Conservation (phyloP, 148 eudicot genomes). For the Mesembryanthemum crystallinum region DNA sequence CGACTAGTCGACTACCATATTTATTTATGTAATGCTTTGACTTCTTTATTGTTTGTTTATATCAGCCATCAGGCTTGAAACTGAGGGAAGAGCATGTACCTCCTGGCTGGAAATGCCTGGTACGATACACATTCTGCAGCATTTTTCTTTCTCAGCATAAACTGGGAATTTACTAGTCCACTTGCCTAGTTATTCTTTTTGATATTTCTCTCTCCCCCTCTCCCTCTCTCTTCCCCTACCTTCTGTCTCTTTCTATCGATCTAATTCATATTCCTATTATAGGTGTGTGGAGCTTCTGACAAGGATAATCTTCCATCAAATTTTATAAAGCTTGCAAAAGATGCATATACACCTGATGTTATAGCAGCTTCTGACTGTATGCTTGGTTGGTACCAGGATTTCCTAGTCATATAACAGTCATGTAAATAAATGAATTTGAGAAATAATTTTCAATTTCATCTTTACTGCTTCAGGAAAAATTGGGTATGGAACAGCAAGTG, state of each 20-base stretch:
- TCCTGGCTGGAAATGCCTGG: constrained; percentile 92
- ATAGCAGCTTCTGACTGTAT: constrained; percentile 99
- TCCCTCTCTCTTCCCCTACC: background rate
- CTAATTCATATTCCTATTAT: constrained; percentile 7
- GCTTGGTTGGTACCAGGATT: constrained; percentile 70
- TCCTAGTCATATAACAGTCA: constrained; percentile 15
- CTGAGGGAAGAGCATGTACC: constrained; percentile 80
- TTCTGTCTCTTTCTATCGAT: background rate
- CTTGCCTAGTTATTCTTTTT: background rate
- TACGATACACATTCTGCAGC: constrained; percentile 23
- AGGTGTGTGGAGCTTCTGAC: constrained; percentile 97
- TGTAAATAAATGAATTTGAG: constrained; percentile 1
- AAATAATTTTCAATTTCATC: constrained; percentile 10
- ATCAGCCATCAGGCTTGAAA: constrained; percentile 95
- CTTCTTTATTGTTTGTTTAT: constrained; percentile 17
- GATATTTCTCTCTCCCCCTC: background rate
- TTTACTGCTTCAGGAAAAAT: constrained; percentile 73
- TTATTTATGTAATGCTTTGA: background rate
- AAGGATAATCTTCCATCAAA: constrained; percentile 69
- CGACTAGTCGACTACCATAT: background rate
- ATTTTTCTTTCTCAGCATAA: background rate
- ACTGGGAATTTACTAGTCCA: constrained; percentile 1
- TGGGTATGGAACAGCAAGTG: constrained; percentile 98
- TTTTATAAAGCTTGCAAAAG: constrained; percentile 78
- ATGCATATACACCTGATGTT: constrained; percentile 87